Base-by-base conservation (phyloP, 306 rosid genomes). In the Glycine soja region DNA sequence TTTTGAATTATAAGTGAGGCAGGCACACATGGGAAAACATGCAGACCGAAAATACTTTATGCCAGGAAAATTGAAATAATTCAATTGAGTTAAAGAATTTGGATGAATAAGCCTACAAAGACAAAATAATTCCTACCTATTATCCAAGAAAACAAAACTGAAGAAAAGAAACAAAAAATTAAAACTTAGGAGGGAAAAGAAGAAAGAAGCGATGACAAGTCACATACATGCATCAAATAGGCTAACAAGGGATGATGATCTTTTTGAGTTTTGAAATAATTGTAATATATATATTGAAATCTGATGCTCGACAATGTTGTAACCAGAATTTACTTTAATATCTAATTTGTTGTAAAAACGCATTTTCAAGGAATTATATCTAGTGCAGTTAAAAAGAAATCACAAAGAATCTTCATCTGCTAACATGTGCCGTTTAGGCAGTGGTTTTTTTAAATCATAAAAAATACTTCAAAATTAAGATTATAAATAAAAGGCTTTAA, bases 11-110 rank as follows among this genome's bases (percentile, higher is more conserved):
- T 34, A 78, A 68, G 43, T 45, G 12, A 57, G 61, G 13, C 68
- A 79, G n/a, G 5, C 50, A 54, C 70, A 79, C 70, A 68, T 69
- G 70, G 61, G 72, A 47, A 76, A 62, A 46, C 48, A 62, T 42
- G 70, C 30, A 76, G 9, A 38, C 46, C 24, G 7, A 2, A 45
- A 18, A 43, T 14, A 58, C 32, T 47, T 14, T 32, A 18, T 42
- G 59, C 45, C 34, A 19, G 57, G 1, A 42, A 58, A 74, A 40
- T 18, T 75, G n/a, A 59, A 75, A 75, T 63, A 62, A 62, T 76
- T 62, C 80, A 76, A 48, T 32, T 10, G 51, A 48, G 72, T 47
- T 46, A n/a, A 8, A 40, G 30, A 13, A 0, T 30, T 61, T 63
- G 56, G 34, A 47, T 30, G 80, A 76, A 30, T 40, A 62, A 62